Evolutionary conservation across 805 yeast species (phyloP), one percentile per base, ranked within the genome.

Genomic region (Kuraishia hungarica): DNA sequence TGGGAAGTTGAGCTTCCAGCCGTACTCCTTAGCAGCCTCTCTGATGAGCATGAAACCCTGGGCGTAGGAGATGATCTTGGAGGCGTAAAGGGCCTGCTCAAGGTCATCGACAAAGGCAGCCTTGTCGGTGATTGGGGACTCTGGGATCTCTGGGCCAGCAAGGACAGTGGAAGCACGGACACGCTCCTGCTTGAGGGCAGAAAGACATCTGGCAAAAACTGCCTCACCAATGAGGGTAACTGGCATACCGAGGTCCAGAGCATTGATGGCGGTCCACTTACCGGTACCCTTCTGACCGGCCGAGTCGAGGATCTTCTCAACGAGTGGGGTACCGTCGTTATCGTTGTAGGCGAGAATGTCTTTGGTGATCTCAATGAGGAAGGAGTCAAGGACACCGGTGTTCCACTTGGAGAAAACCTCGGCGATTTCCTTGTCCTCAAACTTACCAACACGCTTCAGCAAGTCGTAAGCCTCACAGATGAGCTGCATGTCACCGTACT

Each of bases 251-350:
- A 94, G 81, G 76, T 94, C 98, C 67, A 93, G 81, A 60, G 98
- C 98, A 73, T 91, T 92, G 75, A 93, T 89, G 61, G 98, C 97
- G 64, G 98, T 94, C 99, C 99, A 93, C 81, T 93, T 93, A 80
- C 99, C 99, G 64, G 99, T 93, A 83, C 99, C 99, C 83, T 93
- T 93, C 82, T 93, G 98, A 67, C 98, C 98, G 64, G 99, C 99
- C 68, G 89, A 74, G 77, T 93, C 99, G 74, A 91, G 78, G 70
- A 93, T 92, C 83, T 93, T 94, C 81, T 94, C 98, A 58, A 93
- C 96, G 62, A 94, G 77, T 67, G 98, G 96, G 62, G 84, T 83
- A 64, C 96, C 96, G 68, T 92, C 97, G 59, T 80, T 82, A 72
- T 93, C 97, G 72, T 90, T 82, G 82, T 74, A 90, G 72, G 87